phyloP scores from a whole-genome alignment of 148 eudicot species.

The Cornus florida region DNA sequence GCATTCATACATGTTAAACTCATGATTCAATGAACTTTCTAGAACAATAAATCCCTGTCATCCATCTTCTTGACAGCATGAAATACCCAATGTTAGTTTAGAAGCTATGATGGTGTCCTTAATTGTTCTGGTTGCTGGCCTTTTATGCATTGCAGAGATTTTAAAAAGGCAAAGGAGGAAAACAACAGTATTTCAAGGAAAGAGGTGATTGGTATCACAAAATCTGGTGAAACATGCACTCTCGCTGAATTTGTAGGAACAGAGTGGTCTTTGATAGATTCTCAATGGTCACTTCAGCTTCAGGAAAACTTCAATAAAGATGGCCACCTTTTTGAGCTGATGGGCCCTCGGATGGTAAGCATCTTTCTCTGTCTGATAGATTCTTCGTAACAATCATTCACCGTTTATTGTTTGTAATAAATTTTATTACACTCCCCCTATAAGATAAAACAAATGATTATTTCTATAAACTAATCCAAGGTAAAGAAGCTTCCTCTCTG shows the following conservation, averaged over 20 bases:
- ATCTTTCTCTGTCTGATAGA: background rate
- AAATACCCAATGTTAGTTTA: background rate
- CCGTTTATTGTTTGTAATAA: background rate
- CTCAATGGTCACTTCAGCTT: constrained; percentile 53
- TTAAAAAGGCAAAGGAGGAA: constrained; percentile 32
- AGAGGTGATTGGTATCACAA: constrained; percentile 55
- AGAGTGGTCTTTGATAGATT: constrained; percentile 62
- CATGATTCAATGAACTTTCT: background rate
- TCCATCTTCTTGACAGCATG: background rate
- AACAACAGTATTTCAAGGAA: constrained; percentile 29
- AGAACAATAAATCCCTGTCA: background rate
- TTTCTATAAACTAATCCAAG: background rate
- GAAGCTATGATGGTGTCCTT: constrained; percentile 8
- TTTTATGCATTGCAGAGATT: constrained; percentile 40
- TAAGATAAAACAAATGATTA: background rate
- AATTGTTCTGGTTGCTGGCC: constrained; percentile 6
- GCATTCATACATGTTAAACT: background rate
- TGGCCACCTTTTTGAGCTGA: constrained; percentile 61
- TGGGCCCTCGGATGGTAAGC: constrained; percentile 64
- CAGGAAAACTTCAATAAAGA: constrained; percentile 33
- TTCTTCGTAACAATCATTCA: constrained; percentile 6
- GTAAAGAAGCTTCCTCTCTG: background rate
- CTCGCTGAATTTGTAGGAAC: constrained; percentile 61
- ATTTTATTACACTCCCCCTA: background rate
- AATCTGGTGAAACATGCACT: constrained; percentile 51